Percentiles rank a stretch among this genome's conserved stretches.
Evolutionary conservation across 2,329 filamentous ascomycete species (phyloP).

Genomic region (Chrysosporium queenslandicum): DNA sequence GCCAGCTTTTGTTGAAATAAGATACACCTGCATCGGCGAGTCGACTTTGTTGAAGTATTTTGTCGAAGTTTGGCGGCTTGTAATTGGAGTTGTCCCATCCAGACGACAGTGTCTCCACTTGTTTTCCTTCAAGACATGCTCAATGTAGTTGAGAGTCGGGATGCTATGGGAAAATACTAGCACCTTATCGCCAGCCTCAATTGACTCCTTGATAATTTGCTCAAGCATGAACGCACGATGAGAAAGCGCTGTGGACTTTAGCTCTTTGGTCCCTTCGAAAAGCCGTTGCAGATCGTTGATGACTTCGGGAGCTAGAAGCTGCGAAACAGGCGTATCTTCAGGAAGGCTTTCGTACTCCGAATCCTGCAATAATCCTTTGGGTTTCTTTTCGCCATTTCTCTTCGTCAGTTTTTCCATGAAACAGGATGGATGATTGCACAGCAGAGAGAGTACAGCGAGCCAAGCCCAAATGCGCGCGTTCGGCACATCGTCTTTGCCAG

Average conservation of each 20-base stretch:
- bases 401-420: slow-evolving; percentile 43
- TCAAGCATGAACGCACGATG: slow-evolving; percentile 59
- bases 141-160: slow-evolving; percentile 58
- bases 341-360: slow-evolving; percentile 12
- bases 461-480: slow-evolving; percentile 46
- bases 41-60: slow-evolving; percentile 57
- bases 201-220: slow-evolving; percentile 58
- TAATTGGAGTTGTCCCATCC: slow-evolving; percentile 54
- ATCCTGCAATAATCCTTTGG: slow-evolving; percentile 8
- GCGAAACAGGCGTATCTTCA: slow-evolving; percentile 6
- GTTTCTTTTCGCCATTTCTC: slow-evolving; percentile 16
- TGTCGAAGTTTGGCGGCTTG: slow-evolving; percentile 51
- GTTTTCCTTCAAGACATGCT: slow-evolving; percentile 44
- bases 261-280: slow-evolving; percentile 22
- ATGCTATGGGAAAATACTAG: slow-evolving; percentile 71
- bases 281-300: slow-evolving; percentile 20
- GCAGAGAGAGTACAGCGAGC: slow-evolving; percentile 43
- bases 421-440: slow-evolving; percentile 50
- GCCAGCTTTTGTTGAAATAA: slow-evolving; percentile 77
- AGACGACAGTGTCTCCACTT: slow-evolving; percentile 48
- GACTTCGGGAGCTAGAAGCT: slow-evolving; percentile 14
- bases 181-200: slow-evolving; percentile 56
- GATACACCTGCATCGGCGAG: slow-evolving; percentile 48
- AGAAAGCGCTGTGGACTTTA: slow-evolving; percentile 46
- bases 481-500: slow-evolving; percentile 28